phyloP scores from a whole-genome alignment of 495 filamentous ascomycete genomes.

The Annulohypoxylon nitens region DNA sequence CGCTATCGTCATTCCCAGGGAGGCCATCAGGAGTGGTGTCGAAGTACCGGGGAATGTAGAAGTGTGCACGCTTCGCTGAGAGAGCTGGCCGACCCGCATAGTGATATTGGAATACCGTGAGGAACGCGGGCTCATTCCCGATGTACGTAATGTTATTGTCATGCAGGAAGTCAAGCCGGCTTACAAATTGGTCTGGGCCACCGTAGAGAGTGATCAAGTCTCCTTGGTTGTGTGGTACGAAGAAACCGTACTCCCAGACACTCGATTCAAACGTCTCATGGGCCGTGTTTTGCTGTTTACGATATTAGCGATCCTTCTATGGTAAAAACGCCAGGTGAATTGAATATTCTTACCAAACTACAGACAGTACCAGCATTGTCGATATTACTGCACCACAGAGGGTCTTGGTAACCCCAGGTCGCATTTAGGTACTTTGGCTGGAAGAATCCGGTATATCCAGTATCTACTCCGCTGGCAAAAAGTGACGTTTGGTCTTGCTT shows the following conservation, averaged over 20 bases:
- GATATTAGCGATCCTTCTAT: neutral
- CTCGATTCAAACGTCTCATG: slow-evolving; percentile 79
- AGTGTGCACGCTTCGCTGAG: slow-evolving; percentile 68
- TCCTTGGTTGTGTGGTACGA: slow-evolving; percentile 79
- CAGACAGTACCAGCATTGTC: slow-evolving; percentile 65
- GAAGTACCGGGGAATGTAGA: slow-evolving; percentile 76
- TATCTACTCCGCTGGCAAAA: slow-evolving; percentile 68
- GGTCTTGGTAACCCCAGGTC: slow-evolving; percentile 78
- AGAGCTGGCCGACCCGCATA: slow-evolving; percentile 71
- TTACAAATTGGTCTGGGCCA: slow-evolving; percentile 69
- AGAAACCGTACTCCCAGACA: slow-evolving; percentile 80
- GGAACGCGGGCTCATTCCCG: slow-evolving; percentile 78
- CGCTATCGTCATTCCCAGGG: slow-evolving; percentile 79
- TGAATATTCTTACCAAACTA: slow-evolving; percentile 57
- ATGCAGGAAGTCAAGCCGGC: slow-evolving; percentile 75
- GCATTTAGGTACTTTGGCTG: slow-evolving; percentile 75
- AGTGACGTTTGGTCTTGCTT: slow-evolving; percentile 71
- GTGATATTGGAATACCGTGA: slow-evolving; percentile 78
- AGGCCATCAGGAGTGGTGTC: slow-evolving; percentile 70
- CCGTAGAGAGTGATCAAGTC: slow-evolving; percentile 71
- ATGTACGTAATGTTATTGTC: slow-evolving; percentile 75
- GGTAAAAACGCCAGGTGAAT: neutral
- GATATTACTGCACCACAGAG: slow-evolving; percentile 72
- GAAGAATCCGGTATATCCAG: slow-evolving; percentile 75
- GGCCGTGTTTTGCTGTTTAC: slow-evolving; percentile 62